Evolutionary conservation across 1,284 basidiomycete genomes (phyloP).

Genomic region (Ceratobasidium sp.): DNA sequence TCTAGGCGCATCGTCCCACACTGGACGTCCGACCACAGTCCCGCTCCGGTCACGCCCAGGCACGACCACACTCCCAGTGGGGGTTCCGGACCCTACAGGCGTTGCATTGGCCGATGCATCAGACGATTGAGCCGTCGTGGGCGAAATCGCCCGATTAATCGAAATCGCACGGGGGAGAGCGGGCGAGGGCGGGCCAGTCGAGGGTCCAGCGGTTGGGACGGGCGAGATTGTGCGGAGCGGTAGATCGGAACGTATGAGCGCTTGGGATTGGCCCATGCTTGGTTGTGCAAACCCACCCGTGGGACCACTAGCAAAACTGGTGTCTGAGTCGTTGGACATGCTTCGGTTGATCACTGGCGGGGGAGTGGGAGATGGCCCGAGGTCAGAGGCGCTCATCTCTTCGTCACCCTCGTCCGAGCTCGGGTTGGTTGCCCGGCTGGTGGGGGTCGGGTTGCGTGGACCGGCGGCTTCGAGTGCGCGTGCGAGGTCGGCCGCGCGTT

Average conservation of each 20-base stretch:
- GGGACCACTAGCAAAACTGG: constrained; percentile 8
- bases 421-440: neutral
- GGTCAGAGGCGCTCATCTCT: constrained; percentile 33
- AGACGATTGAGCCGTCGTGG: constrained; percentile 33
- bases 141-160: constrained; percentile 15
- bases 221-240: constrained; percentile 6
- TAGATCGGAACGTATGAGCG: constrained; percentile 4
- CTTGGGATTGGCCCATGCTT: neutral
- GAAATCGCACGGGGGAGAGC: neutral
- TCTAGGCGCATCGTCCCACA: constrained; percentile 58
- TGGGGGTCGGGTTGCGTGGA: neutral
- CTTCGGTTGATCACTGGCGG: constrained; percentile 6
- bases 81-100: constrained; percentile 64
- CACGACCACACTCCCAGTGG: constrained; percentile 58
- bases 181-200: constrained; percentile 5
- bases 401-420: constrained; percentile 38
- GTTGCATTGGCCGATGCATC: constrained; percentile 67
- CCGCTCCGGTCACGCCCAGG: constrained; percentile 71
- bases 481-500: constrained; percentile 59
- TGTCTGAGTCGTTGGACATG: constrained; percentile 22
- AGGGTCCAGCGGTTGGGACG: constrained; percentile 5
- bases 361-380: neutral
- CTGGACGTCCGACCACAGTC: constrained; percentile 70
- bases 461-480: constrained; percentile 57
- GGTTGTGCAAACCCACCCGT: constrained; percentile 26